Evolutionary conservation across 1,139 yeast species (phyloP).

Genomic region (Protomyces gravidus): DNA sequence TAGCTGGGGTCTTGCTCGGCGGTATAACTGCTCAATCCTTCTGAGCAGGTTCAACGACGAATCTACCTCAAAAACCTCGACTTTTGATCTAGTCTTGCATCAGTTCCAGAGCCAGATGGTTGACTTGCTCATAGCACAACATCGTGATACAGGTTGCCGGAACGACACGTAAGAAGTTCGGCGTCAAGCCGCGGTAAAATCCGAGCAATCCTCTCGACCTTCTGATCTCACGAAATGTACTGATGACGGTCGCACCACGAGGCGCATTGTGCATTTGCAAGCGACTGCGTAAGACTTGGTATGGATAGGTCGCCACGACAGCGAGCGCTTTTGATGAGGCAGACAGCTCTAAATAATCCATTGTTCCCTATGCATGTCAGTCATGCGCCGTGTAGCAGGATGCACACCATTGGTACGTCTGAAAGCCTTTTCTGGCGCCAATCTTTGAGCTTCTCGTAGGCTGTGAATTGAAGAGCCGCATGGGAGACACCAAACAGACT

Average conservation of each 20-base stretch:
- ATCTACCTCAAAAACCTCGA: too few species aligned
- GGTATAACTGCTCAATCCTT: not conserved
- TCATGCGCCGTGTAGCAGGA: not conserved
- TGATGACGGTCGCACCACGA: constrained; percentile 38
- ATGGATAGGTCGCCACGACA: constrained; percentile 69
- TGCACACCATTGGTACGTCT: constrained; percentile 21
- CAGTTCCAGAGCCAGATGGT: not conserved
- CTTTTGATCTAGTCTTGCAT: not conserved
- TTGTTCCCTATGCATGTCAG: constrained; percentile 42
- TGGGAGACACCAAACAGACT: constrained; percentile 79
- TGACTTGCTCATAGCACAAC: constrained; percentile 60
- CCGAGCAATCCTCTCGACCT: constrained; percentile 52
- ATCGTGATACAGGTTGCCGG: constrained; percentile 82
- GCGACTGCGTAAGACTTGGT: constrained; percentile 75
- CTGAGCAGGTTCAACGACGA: not conserved
- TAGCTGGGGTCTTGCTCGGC: constrained; percentile 33
- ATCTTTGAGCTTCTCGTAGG: constrained; percentile 70
- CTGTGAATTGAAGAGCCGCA: constrained; percentile 79
- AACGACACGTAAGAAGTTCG: constrained; percentile 74
- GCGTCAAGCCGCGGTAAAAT: constrained; percentile 75
- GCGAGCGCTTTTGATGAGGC: constrained; percentile 67
- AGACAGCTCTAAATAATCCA: constrained; percentile 61
- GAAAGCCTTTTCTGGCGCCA: constrained; percentile 30
- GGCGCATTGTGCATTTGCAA: constrained; percentile 52
- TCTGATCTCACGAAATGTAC: constrained; percentile 42